phyloP scores from a whole-genome alignment of 768 basidiomycete genomes.

The Wakefieldia striispora region DNA sequence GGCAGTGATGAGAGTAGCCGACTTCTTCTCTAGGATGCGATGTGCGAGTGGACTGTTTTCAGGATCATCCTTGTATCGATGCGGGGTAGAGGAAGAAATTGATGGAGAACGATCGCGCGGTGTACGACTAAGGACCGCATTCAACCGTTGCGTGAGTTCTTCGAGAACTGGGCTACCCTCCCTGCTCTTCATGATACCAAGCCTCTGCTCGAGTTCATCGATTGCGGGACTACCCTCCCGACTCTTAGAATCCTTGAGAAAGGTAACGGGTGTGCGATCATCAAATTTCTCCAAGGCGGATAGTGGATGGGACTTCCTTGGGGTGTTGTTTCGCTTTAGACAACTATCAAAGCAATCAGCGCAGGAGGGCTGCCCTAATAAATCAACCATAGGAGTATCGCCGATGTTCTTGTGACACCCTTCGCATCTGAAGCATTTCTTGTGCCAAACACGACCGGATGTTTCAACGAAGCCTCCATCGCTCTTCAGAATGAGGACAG shows the following conservation, averaged over 20 bases:
- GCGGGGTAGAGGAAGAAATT: constrained; percentile 23
- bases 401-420: constrained; percentile 74
- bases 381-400: constrained; percentile 74
- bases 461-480: constrained; percentile 80
- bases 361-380: constrained; percentile 80
- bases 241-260: constrained; percentile 41
- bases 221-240: constrained; percentile 59
- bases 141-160: constrained; percentile 47
- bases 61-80: constrained; percentile 13
- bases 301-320: constrained; percentile 38
- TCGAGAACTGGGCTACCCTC: constrained; percentile 55
- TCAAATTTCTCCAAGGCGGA: constrained; percentile 27
- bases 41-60: constrained; percentile 30
- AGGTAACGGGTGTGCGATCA: constrained; percentile 44
- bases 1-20: constrained; percentile 9
- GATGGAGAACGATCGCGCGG: constrained; percentile 28
- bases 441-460: constrained; percentile 74
- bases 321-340: constrained; percentile 51
- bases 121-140: constrained; percentile 38
- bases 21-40: constrained; percentile 21
- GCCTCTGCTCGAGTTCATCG: constrained; percentile 60
- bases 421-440: constrained; percentile 73
- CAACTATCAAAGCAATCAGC: constrained; percentile 79
- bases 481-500: constrained; percentile 70
- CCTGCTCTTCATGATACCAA: constrained; percentile 53